Conservation (phyloP, 2,329 filamentous ascomycete genomes). For the Fusarium coffeatum region DNA sequence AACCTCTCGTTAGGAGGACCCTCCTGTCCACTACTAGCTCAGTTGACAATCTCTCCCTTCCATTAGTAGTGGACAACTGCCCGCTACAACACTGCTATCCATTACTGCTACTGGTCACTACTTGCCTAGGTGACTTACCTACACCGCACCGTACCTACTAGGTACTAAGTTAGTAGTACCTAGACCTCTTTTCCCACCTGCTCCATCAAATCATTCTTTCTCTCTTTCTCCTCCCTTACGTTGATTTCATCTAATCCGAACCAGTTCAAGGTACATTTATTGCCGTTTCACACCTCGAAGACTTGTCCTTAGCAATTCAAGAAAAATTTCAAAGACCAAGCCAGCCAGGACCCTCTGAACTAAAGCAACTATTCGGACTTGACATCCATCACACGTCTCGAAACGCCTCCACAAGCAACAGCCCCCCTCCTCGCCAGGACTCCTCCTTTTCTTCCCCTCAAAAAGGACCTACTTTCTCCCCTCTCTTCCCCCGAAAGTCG, state of each 20-base stretch:
- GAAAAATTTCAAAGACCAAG: not conserved
- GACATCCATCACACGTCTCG: conserved; percentile 30
- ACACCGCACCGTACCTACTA: not conserved
- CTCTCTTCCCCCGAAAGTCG: conserved; percentile 26
- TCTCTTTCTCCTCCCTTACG: not conserved
- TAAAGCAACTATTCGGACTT: conserved; percentile 30
- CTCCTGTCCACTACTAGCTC: conserved; percentile 5
- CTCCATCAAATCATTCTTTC: not conserved
- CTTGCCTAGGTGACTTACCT: not conserved
- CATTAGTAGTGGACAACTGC: not conserved
- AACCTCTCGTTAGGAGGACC: not conserved
- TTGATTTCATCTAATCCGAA: conserved; percentile 3
- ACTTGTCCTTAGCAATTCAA: not conserved
- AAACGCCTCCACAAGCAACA: conserved; percentile 36
- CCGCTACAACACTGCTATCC: conserved; percentile 5
- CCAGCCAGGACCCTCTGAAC: not conserved
- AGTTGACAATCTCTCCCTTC: conserved; percentile 15
- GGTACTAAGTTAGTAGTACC: not conserved
- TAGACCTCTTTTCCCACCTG: not conserved
- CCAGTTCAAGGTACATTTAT: not conserved
- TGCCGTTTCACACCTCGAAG: not conserved
- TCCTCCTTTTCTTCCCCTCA: conserved; percentile 37
- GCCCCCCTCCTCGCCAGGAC: conserved; percentile 21
- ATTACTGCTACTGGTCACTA: conserved; percentile 4
- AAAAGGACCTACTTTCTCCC: conserved; percentile 31